Evolutionary conservation across 2,329 filamentous ascomycete genomes (phyloP).

Genomic region (Coleophoma cylindrospora): DNA sequence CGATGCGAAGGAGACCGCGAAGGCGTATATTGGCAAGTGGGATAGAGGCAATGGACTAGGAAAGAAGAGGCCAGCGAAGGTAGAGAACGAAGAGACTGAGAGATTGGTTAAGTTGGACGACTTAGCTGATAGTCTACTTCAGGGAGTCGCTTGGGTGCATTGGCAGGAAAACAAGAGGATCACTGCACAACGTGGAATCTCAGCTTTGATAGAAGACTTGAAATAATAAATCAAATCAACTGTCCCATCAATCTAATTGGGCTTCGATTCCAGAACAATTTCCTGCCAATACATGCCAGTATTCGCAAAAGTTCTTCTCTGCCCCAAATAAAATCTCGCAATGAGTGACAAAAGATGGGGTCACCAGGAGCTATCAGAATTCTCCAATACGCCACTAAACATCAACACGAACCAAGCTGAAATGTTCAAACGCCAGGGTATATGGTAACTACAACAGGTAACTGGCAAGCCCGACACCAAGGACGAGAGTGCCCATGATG

Average conservation of each 20-base stretch:
- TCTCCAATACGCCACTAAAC: not conserved
- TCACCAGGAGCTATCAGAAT: not conserved
- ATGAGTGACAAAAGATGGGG: not conserved
- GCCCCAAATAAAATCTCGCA: not conserved
- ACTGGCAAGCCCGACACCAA: not conserved
- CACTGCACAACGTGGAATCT: slow-evolving; percentile 26
- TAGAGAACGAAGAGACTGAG: slow-evolving; percentile 21
- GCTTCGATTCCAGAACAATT: no score
- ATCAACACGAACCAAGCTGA: not conserved
- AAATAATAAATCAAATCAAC: no score
- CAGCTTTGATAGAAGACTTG: slow-evolving; percentile 18
- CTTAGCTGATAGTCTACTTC: slow-evolving; percentile 72
- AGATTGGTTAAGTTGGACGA: slow-evolving; percentile 66
- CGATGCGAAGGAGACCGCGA: slow-evolving; percentile 30
- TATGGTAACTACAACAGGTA: not conserved
- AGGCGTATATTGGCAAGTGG: slow-evolving; percentile 29
- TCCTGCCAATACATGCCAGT: not conserved
- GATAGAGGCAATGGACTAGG: slow-evolving; percentile 13
- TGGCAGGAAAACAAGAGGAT: slow-evolving; percentile 61
- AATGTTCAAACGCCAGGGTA: not conserved
- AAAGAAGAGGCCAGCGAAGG: slow-evolving; percentile 17
- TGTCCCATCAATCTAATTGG: no score
- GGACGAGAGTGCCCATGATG: not conserved
- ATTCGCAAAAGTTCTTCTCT: not conserved
- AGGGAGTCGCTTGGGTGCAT: slow-evolving; percentile 70